These are phyloP conservation scores for Houttuynia cordata DNA, from an alignment of 164 flowering plant genomes.

Conservation along the genomic window DNA sequence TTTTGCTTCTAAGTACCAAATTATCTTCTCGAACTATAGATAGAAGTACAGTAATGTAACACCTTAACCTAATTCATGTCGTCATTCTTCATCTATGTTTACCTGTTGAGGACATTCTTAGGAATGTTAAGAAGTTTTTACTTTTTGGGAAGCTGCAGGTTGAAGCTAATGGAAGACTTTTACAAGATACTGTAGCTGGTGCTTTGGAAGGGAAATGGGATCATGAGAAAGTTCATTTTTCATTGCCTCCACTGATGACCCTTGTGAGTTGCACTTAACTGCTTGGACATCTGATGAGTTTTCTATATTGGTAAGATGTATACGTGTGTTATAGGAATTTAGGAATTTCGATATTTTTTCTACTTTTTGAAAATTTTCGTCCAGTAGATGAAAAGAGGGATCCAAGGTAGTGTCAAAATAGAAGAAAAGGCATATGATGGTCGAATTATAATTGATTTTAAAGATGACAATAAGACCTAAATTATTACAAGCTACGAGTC, in stretches of 20 bases:
- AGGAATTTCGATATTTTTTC: too few species aligned
- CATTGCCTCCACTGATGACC: constrained; percentile 88
- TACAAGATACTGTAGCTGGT: constrained; percentile 42
- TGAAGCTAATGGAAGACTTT: constrained; percentile 32
- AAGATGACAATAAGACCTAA: too few species aligned
- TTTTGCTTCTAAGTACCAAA: too few species aligned
- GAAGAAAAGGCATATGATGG: too few species aligned
- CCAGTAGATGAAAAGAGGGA: too few species aligned
- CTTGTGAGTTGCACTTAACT: constrained; percentile 41
- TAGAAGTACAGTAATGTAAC: too few species aligned
- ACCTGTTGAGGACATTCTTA: not conserved
- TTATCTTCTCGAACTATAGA: too few species aligned
- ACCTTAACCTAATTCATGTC: not conserved
- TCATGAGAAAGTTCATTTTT: constrained; percentile 74
- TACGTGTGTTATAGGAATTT: too few species aligned
- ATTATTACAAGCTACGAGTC: too few species aligned
- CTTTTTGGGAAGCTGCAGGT: constrained; percentile 26
- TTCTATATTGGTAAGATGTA: not conserved
- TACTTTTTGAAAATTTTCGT: too few species aligned
- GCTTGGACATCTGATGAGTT: not conserved
- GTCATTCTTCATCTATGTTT: not conserved
- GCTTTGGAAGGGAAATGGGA: constrained; percentile 79
- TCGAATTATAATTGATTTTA: too few species aligned
- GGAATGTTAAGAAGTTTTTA: not conserved
- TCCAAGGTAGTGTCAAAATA: too few species aligned